These are phyloP conservation scores for Marvania coccoides DNA, from an alignment of 139 green algal genomes.

Conservation along the genomic window DNA sequence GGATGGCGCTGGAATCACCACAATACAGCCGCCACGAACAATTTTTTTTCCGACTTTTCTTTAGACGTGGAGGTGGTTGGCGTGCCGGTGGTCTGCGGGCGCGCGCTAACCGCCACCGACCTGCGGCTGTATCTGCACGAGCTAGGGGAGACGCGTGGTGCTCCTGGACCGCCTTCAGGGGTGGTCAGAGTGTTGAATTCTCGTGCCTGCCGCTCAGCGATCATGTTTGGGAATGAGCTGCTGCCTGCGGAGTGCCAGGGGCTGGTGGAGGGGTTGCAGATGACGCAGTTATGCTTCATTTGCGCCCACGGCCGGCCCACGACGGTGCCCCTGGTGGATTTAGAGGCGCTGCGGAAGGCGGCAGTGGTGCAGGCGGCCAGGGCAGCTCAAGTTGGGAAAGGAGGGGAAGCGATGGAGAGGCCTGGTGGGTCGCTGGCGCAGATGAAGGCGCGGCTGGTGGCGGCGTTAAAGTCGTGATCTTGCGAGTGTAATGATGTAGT, in stretches of 20 bases:
- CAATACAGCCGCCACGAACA: neutral
- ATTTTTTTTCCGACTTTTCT: too few relatives aligned
- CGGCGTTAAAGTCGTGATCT: too few relatives aligned
- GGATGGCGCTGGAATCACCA: conserved; percentile 28
- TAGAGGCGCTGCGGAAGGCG: conserved; percentile 21
- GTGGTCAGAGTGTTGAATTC: conserved; percentile 46
- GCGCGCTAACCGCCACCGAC: conserved; percentile 35
- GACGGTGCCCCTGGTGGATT: conserved; percentile 31
- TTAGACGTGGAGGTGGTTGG: conserved; percentile 29
- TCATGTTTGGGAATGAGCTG: conserved; percentile 84
- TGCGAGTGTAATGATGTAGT: too few relatives aligned
- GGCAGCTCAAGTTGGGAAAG: neutral
- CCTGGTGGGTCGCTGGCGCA: neutral
- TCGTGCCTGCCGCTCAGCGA: conserved; percentile 66
- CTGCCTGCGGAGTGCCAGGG: conserved; percentile 8
- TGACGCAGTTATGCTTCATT: conserved; percentile 48
- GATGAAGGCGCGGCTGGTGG: conserved; percentile 1
- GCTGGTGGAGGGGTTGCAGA: conserved; percentile 42
- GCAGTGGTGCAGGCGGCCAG: neutral
- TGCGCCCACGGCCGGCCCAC: conserved; percentile 81
- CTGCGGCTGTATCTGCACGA: conserved; percentile 55
- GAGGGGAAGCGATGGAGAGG: neutral
- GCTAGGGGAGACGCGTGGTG: conserved; percentile 33
- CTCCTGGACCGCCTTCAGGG: conserved; percentile 22
- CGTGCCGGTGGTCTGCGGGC: conserved; percentile 34